phyloP scores from a whole-genome alignment of 805 yeast species.

The Hermanozyma aechmeae region DNA sequence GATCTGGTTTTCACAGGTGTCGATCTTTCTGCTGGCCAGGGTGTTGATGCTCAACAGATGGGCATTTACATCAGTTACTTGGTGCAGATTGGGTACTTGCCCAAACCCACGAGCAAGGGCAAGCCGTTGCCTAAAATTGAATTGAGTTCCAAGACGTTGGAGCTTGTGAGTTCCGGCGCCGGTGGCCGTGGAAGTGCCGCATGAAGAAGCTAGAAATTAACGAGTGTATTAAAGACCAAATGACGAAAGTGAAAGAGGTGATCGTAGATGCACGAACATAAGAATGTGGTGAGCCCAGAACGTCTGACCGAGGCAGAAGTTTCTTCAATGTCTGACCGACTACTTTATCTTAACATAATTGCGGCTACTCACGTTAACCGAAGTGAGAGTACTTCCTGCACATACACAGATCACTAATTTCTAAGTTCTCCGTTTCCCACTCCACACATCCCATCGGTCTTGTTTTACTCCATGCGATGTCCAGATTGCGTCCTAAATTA shows the following conservation, averaged over 20 bases:
- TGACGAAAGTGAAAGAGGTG: no score
- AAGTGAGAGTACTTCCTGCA: neutral
- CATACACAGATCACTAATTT: no score
- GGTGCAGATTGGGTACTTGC: slow-evolving; percentile 71
- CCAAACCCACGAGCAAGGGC: slow-evolving; percentile 43
- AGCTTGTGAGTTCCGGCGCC: slow-evolving; percentile 11
- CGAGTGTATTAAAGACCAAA: no score
- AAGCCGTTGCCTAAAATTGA: slow-evolving; percentile 45
- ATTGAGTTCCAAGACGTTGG: slow-evolving; percentile 47
- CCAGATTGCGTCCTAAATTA: no score
- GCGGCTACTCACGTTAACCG: no score
- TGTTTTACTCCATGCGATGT: no score
- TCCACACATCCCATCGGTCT: no score
- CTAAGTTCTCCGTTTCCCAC: no score
- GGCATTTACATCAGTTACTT: slow-evolving; percentile 77
- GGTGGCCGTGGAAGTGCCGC: slow-evolving; percentile 14
- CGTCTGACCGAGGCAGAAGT: neutral
- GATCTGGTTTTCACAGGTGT: slow-evolving; percentile 58
- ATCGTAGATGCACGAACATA: no score
- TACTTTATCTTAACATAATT: no score
- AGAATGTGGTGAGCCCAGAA: neutral
- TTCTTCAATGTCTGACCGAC: neutral
- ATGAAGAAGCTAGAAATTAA: neutral
- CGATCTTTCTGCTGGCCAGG: slow-evolving; percentile 63
- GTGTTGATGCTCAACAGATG: slow-evolving; percentile 58